Percentiles rank a stretch among this genome's conserved stretches.
Evolutionary conservation across 176 grass and related monocot genomes (phyloP).

Genomic region (Cenchrus purpureus): DNA sequence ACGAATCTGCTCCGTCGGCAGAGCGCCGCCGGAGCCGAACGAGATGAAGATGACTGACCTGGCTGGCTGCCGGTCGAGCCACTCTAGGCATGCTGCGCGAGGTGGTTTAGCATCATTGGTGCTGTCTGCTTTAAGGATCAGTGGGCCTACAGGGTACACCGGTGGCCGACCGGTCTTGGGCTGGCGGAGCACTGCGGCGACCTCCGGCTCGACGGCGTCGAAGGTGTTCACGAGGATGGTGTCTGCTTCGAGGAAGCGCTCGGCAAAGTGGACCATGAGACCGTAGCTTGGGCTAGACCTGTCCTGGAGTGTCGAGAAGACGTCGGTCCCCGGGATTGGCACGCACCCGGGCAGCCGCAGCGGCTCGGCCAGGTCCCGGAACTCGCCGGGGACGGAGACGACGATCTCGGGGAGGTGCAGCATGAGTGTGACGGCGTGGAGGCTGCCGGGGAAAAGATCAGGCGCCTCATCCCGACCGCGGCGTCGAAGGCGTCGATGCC

Average conservation of each 20-base stretch:
- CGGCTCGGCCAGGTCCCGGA: constrained; percentile 51
- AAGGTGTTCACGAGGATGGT: too few species aligned
- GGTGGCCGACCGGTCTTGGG: too few species aligned
- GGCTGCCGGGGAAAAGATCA: constrained; percentile 57
- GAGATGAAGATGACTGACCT: neutral
- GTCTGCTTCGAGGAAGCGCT: too few species aligned
- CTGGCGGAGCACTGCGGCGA: too few species aligned
- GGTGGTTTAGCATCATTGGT: too few species aligned
- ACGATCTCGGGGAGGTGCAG: constrained; percentile 49
- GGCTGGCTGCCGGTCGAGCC: constrained; percentile 50
- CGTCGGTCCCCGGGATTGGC: constrained; percentile 38
- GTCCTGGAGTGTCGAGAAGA: too few species aligned
- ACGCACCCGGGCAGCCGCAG: constrained; percentile 71
- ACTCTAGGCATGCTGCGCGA: constrained; percentile 42
- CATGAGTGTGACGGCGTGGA: constrained; percentile 52
- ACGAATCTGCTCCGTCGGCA: too few species aligned
- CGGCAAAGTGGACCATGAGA: too few species aligned
- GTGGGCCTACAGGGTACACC: constrained; percentile 48
- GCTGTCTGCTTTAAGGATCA: neutral
- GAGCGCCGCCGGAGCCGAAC: too few species aligned
- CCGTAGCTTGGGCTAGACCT: too few species aligned
- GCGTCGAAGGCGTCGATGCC: constrained; percentile 45
- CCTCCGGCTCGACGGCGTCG: too few species aligned
- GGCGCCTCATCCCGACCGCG: constrained; percentile 41
- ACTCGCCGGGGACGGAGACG: constrained; percentile 46